phyloP scores from a whole-genome alignment of 768 basidiomycete species.

The Agrocybe pediades region DNA sequence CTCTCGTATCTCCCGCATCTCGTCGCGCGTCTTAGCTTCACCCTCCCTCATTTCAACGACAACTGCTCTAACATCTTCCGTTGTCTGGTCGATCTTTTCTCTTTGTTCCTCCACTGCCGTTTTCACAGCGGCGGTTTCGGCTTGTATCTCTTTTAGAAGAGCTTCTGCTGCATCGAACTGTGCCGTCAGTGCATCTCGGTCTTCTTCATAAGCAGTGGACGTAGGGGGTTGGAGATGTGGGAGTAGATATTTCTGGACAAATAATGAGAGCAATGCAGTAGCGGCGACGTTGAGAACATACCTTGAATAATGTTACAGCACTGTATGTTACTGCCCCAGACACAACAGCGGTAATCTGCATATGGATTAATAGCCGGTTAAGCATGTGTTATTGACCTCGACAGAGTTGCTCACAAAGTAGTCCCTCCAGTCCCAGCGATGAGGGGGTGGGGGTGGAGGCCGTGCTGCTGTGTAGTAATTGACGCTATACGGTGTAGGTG shows the following conservation, averaged over 20 bases:
- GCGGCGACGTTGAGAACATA: conserved; percentile 23
- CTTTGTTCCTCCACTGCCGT: conserved; percentile 77
- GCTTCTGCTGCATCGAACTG: conserved; percentile 91
- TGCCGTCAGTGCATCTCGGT: conserved; percentile 79
- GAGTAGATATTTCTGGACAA: conserved; percentile 79
- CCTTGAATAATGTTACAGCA: conserved; percentile 77
- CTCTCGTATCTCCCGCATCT: conserved; percentile 89
- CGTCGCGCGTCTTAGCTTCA: conserved; percentile 78
- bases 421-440: conserved; percentile 92
- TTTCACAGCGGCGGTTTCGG: conserved; percentile 72
- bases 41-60: conserved; percentile 77
- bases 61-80: conserved; percentile 69
- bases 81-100: conserved; percentile 68
- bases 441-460: conserved; percentile 42
- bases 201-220: conserved; percentile 85
- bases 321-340: conserved; percentile 87
- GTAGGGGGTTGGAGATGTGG: conserved; percentile 91
- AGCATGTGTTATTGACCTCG: conserved; percentile 23
- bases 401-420: conserved; percentile 75
- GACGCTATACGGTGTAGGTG: conserved; percentile 41
- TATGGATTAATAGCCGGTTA: conserved; percentile 4
- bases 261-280: not conserved
- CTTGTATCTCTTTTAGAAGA: conserved; percentile 77
- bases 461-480: conserved; percentile 35
- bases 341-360: conserved; percentile 88